A percentile compares a stretch with the other conserved stretches of the same genome.
These are phyloP conservation scores for Cladosporium sphaerospermum DNA, from an alignment of 2,329 filamentous ascomycete genomes.

Conservation along the genomic window DNA sequence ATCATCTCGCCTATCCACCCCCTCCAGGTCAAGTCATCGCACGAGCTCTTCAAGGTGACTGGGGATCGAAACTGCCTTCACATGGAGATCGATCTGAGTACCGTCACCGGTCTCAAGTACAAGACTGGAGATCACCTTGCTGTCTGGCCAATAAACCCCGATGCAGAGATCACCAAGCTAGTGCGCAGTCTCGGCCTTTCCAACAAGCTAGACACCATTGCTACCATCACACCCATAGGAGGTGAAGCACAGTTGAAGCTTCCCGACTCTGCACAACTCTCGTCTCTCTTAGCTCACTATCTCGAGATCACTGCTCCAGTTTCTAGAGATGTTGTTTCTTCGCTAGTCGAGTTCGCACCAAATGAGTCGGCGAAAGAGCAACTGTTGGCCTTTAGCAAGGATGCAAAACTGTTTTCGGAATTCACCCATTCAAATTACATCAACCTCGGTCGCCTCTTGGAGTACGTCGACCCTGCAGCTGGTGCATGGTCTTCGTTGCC, in stretches of 20 bases:
- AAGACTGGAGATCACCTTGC: slow-evolving; percentile 47
- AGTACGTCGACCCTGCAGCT: slow-evolving; percentile 42
- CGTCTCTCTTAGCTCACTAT: slow-evolving; percentile 60
- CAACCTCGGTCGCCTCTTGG: slow-evolving; percentile 59
- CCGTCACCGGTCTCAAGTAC: slow-evolving; percentile 48
- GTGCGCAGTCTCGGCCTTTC: slow-evolving; percentile 46
- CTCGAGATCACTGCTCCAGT: slow-evolving; percentile 65
- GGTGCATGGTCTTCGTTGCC: slow-evolving; percentile 49
- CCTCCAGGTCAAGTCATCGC: slow-evolving; percentile 27
- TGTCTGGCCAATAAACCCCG: slow-evolving; percentile 45
- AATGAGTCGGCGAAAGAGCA: slow-evolving; percentile 33
- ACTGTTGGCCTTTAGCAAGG: slow-evolving; percentile 38
- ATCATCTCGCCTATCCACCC: slow-evolving; percentile 30
- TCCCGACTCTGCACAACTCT: slow-evolving; percentile 40
- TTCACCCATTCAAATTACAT: slow-evolving; percentile 36
- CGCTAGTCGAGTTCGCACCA: slow-evolving; percentile 27
- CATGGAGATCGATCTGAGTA: slow-evolving; percentile 37
- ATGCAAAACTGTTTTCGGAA: slow-evolving; percentile 39
- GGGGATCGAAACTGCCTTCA: slow-evolving; percentile 36
- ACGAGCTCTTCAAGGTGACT: slow-evolving; percentile 31
- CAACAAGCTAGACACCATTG: neutral
- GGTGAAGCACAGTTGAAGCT: slow-evolving; percentile 19
- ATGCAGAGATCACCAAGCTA: neutral
- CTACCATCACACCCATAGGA: slow-evolving; percentile 28
- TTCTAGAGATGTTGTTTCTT: slow-evolving; percentile 40